These are phyloP conservation scores for Holtermanniella nyarrowii DNA, from an alignment of 768 basidiomycete genomes.

Conservation along the genomic window DNA sequence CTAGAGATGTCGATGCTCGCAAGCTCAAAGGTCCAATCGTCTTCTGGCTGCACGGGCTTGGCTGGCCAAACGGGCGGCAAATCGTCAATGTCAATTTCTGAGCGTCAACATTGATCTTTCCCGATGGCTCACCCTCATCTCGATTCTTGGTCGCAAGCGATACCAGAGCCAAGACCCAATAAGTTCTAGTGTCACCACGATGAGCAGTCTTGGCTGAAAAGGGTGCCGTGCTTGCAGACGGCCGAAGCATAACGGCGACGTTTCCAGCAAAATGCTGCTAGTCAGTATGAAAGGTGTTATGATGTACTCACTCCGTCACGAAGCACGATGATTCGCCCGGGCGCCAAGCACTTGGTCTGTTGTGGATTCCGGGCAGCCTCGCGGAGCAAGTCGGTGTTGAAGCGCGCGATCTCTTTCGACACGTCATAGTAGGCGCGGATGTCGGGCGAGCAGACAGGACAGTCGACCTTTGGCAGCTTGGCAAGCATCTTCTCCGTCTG, in stretches of 20 bases:
- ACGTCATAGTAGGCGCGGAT: constrained; percentile 69
- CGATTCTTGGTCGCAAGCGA: constrained; percentile 52
- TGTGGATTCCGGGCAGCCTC: constrained; percentile 54
- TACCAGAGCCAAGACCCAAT: constrained; percentile 63
- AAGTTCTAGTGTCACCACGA: constrained; percentile 42
- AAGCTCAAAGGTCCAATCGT: constrained; percentile 55
- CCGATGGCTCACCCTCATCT: constrained; percentile 46
- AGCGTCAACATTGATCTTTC: not conserved
- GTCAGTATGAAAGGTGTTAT: not conserved
- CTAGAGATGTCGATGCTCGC: constrained; percentile 57
- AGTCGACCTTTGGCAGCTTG: constrained; percentile 55
- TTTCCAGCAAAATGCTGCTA: constrained; percentile 64
- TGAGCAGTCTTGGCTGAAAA: constrained; percentile 18
- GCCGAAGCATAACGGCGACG: constrained; percentile 61
- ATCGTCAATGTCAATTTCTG: constrained; percentile 53
- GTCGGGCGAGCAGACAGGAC: constrained; percentile 58
- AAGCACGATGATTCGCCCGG: constrained; percentile 74
- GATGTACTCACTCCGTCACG: constrained; percentile 58
- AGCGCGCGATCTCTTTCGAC: constrained; percentile 52
- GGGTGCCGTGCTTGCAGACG: constrained; percentile 43
- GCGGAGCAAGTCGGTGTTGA: constrained; percentile 55
- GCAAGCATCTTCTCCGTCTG: constrained; percentile 65
- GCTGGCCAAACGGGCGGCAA: constrained; percentile 69
- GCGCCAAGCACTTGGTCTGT: constrained; percentile 56
- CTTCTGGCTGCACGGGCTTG: constrained; percentile 46